A percentile compares a stretch with the other conserved stretches of the same genome.
phyloP scores from a whole-genome alignment of 163 green algal genomes.

The Chlorella variabilis region DNA sequence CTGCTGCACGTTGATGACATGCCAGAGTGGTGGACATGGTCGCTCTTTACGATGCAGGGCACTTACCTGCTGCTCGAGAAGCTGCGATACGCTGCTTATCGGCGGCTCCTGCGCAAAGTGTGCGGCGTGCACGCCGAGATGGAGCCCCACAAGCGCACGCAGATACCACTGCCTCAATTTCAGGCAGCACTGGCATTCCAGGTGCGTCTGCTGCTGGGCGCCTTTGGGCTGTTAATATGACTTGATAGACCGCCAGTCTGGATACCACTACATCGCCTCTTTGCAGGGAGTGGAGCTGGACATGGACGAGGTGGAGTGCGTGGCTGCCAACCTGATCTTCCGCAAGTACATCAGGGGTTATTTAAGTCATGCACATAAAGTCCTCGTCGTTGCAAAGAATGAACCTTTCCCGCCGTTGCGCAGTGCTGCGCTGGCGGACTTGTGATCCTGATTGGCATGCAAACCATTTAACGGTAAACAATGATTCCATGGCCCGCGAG shows the following conservation, averaged over 20 bases:
- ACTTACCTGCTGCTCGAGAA: slow-evolving; percentile 93
- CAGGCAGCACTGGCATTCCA: slow-evolving; percentile 67
- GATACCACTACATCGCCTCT: slow-evolving; percentile 35
- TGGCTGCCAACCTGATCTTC: slow-evolving; percentile 90
- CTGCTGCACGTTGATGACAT: not conserved
- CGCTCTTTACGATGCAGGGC: slow-evolving; percentile 51
- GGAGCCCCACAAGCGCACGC: slow-evolving; percentile 76
- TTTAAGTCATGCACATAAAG: slow-evolving; percentile 76
- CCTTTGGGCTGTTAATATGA: slow-evolving; percentile 55
- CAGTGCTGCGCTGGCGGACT: too few species aligned
- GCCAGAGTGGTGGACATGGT: not conserved
- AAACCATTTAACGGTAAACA: too few species aligned
- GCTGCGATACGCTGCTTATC: slow-evolving; percentile 70
- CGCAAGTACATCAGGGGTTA: slow-evolving; percentile 91
- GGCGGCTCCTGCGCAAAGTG: slow-evolving; percentile 76
- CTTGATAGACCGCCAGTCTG: slow-evolving; percentile 53
- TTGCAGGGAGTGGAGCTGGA: slow-evolving; percentile 57
- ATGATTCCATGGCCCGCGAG: too few species aligned
- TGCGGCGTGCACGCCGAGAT: slow-evolving; percentile 62
- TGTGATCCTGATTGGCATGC: too few species aligned
- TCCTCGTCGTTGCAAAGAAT: slow-evolving; percentile 47
- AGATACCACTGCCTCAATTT: slow-evolving; percentile 75
- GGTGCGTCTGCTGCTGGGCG: slow-evolving; percentile 29
- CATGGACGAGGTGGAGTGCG: slow-evolving; percentile 91
- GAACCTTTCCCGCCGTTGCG: not conserved